Evolutionary conservation across 2,329 filamentous ascomycete species (phyloP).

Genomic region (Fusarium gaditjirri): DNA sequence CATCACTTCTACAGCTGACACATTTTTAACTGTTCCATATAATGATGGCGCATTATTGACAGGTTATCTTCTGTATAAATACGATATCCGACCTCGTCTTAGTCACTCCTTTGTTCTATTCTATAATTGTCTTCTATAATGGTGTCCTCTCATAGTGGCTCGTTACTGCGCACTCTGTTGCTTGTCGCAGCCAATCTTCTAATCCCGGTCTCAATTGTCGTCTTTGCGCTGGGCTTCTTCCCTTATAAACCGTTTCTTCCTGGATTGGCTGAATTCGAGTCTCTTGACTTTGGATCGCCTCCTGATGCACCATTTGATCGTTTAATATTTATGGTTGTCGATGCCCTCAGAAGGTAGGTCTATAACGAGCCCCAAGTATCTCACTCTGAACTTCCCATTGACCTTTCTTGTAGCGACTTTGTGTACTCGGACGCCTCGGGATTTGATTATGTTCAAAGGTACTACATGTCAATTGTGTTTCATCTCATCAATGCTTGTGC

Average conservation of each 20-base stretch:
- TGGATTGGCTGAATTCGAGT: conserved; percentile 78
- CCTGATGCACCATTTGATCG: conserved; percentile 83
- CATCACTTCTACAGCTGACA: conserved; percentile 28
- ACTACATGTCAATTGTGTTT: conserved; percentile 34
- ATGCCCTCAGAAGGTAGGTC: conserved; percentile 84
- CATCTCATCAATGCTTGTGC: not conserved
- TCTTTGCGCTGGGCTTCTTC: conserved; percentile 94
- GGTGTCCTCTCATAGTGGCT: conserved; percentile 42
- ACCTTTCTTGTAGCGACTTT: conserved; percentile 75
- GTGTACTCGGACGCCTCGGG: conserved; percentile 85
- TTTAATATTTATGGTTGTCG: conserved; percentile 96
- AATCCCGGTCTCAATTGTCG: conserved; percentile 76
- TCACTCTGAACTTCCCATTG: conserved; percentile 33
- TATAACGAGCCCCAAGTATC: not conserved
- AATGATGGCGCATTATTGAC: conserved; percentile 33
- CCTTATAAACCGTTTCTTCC: conserved; percentile 95
- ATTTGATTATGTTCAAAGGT: conserved; percentile 91
- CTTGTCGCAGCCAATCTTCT: conserved; percentile 79
- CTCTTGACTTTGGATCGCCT: conserved; percentile 63
- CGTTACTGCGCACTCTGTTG: conserved; percentile 51
- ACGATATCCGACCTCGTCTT: conserved; percentile 3
- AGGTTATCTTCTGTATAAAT: conserved; percentile 1
- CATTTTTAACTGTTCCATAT: conserved; percentile 10
- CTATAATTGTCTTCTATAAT: conserved; percentile 29
- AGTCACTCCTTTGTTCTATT: conserved; percentile 21